Base-by-base conservation (phyloP, 2,329 filamentous ascomycete species). In the Penicillium hordei region DNA sequence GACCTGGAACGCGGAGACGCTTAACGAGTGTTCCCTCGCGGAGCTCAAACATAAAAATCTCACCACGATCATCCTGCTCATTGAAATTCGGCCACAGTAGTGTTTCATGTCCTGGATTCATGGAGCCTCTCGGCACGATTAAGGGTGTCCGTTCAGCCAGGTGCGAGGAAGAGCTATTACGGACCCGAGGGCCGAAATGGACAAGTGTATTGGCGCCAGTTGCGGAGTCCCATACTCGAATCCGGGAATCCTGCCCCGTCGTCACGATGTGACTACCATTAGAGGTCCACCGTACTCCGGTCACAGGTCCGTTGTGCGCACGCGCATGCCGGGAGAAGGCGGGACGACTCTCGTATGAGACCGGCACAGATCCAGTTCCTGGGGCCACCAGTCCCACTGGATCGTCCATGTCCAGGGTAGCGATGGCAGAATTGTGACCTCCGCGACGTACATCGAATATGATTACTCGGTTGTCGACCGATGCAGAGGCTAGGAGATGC, bases 371-470 rank as follows among this genome's bases (percentile, higher is more conserved):
- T 61, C 45, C 71, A 66, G 58, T 75, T 62, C 45, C 72, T 64
- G 66, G 68, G 33, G 61, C 59, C 8, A 83, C 73, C 5, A 93
- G 72, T 1, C 92, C 93, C 3, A 89, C 79, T 3, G 86, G 87
- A 69, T 97, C 91, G 69, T 96, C 91, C 75, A 91, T 86, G 70
- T 97, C 90, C 1, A 97, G 81, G 40, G 89, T 82, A 0, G 88
- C 91, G 33, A 97, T 80, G 21, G 89, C 85, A 7, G 87, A 88
- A 21, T 89, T 88, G 54, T 74, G 71, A 9, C 75, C 75, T 31
- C 90, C 89, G 33, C 90, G 86, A 4, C 93, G 83, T 27, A 97
- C 84, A 71, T 97, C 93, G 88, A 93, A 97, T 36, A 97, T 79
- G 23, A 92, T 85, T 2, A 93, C 86, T 10, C 86, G 88, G 21